These are phyloP conservation scores for Mycotypha africana DNA, from an alignment of 371 early-diverging fungal species.

Conservation along the genomic window DNA sequence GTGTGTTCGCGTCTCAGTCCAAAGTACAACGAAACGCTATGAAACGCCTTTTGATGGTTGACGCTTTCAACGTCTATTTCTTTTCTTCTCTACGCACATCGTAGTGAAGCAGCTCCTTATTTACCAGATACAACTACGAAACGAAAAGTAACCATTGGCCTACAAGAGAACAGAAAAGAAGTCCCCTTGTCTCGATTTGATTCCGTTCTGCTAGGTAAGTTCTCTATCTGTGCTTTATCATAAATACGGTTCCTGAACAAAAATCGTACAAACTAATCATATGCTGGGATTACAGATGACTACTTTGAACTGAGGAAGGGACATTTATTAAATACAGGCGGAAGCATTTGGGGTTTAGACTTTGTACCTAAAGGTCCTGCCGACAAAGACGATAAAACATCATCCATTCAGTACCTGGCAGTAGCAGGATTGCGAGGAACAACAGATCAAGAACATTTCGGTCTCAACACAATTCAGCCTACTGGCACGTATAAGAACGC, in stretches of 20 bases:
- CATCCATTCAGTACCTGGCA: constrained; percentile 48
- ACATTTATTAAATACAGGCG: constrained; percentile 43
- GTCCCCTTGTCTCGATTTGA: constrained; percentile 1
- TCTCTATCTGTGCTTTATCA: too few species aligned
- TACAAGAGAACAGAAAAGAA: background rate
- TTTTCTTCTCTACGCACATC: background rate
- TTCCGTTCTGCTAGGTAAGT: constrained; percentile 3
- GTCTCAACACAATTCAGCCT: constrained; percentile 28
- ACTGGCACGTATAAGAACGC: constrained; percentile 16
- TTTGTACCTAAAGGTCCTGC: constrained; percentile 37
- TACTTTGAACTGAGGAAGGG: constrained; percentile 17
- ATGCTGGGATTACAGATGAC: constrained; percentile 18
- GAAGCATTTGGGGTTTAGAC: constrained; percentile 55
- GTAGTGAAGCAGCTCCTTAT: constrained; percentile 16
- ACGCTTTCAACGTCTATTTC: too few species aligned
- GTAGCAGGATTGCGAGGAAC: constrained; percentile 46
- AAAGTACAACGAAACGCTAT: too few species aligned
- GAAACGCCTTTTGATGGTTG: too few species aligned
- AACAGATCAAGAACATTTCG: constrained; percentile 32
- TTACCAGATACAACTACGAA: constrained; percentile 4
- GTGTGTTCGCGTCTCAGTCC: background rate
- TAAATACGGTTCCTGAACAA: too few species aligned
- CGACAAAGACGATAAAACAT: constrained; percentile 9
- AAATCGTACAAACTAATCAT: too few species aligned
- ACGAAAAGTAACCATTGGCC: constrained; percentile 9